Base-by-base conservation (phyloP, 2,329 filamentous ascomycete species). In the Pseudogymnoascus sp. region DNA sequence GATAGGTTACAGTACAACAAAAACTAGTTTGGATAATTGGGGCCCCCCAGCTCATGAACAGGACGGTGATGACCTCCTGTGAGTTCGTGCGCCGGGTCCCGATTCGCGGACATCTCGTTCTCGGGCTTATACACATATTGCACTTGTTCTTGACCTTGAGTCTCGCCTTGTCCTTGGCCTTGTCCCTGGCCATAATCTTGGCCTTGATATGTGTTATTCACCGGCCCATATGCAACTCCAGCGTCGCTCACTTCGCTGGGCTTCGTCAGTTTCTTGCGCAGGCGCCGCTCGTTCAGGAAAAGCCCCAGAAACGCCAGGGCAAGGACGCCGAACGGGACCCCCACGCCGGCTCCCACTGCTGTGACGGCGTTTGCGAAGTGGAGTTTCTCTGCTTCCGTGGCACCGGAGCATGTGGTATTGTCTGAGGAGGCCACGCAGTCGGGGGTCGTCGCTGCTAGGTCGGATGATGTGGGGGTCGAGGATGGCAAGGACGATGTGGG, bases 321-420 rank as follows among this genome's bases (percentile, higher is more conserved):
- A 2, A 40, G 28, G 2, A 65, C n/a, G 12, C 53, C 61, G 2
- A 67, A 35, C 1, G 65, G 61, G 4, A 68, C 35, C 6, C 63
- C 67, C 2, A 67, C 64, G n/a, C 63, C 59, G 3, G 38, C 62
- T 8, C 63, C 66, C 4, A 68, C 59, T 24, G 65, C 66, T 2
- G 50, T 61, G 14, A 56, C 38, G 1, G 38, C 33, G 6, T 60
- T 61, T 10, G 26, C 26, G 8, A 19, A 53, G n/a, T 53, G 26
- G 7, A 19, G 19, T 33, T 53, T 53, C 26, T 31, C 26, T 6
- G 26, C 11, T 53, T 53, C 26, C 6, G 26, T 11, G 5, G n/a
- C 14, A 6, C 8, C 26, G 1, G 26, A 14, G 26, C 46, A 53
- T 8, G 4, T 7, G n/a, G 5, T 53, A 3, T 53, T 31, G 26